Percentiles rank a stretch among this genome's conserved stretches.
Evolutionary conservation across 331 rosid genomes (phyloP).

Genomic region (Phaseolus coccineus): DNA sequence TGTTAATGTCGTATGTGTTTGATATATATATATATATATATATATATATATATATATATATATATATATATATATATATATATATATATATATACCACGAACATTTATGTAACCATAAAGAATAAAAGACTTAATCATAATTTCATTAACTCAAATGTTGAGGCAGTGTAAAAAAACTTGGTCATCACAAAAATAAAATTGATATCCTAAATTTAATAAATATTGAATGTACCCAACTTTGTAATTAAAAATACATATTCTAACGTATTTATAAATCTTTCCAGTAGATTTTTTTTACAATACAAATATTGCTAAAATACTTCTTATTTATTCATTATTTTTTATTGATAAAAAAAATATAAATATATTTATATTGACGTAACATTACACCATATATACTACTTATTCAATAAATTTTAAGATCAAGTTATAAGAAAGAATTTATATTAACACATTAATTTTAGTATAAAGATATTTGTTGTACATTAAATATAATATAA

Average conservation of each 20-base stretch:
- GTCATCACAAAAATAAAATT: neutral
- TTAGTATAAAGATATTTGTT: neutral
- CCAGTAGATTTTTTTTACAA: too few relatives aligned
- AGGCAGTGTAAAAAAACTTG: neutral
- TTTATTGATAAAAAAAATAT: too few relatives aligned
- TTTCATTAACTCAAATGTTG: neutral
- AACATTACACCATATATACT: neutral
- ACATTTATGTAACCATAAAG: neutral
- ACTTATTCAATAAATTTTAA: neutral
- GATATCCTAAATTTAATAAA: neutral
- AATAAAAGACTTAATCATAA: neutral
- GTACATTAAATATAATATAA: neutral
- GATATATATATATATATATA: too few relatives aligned
- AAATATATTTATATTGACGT: neutral
- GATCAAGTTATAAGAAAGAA: neutral
- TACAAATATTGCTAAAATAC: too few relatives aligned
- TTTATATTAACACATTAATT: neutral
- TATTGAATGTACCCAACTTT: neutral
- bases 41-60: neutral
- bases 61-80: too few relatives aligned
- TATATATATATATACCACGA: neutral
- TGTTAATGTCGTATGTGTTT: too few relatives aligned
- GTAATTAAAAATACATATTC: neutral
- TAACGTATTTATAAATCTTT: too few relatives aligned
- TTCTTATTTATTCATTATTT: too few relatives aligned